Conservation (phyloP, 176 grass and related monocot species). For the Chloris gayana region DNA sequence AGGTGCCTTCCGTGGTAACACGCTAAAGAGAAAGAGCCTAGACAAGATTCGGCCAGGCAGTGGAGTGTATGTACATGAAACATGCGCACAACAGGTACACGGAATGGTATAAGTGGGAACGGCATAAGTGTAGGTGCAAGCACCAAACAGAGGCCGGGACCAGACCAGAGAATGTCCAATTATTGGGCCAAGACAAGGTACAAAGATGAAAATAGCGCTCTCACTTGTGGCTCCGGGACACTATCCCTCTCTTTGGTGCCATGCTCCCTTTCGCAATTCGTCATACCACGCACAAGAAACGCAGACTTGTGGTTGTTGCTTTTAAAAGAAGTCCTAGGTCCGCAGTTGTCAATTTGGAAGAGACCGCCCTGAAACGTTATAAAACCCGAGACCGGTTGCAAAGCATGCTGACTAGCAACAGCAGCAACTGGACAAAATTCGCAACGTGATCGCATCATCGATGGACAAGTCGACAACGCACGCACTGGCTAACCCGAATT, state of each 20-base stretch:
- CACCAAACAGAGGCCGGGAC: conserved; percentile 32
- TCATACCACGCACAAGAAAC: conserved; percentile 7
- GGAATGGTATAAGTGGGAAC: conserved; percentile 20
- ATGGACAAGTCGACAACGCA: conserved; percentile 6
- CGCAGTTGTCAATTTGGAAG: conserved; percentile 36
- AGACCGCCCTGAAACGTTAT: background rate
- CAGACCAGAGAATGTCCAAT: conserved; percentile 46
- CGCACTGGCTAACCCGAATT: conserved; percentile 11
- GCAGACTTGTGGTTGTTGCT: background rate
- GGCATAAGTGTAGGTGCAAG: conserved; percentile 23
- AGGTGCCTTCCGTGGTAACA: conserved; percentile 24
- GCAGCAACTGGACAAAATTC: conserved; percentile 26
- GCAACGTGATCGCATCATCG: conserved; percentile 29
- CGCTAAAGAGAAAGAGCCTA: conserved; percentile 19
- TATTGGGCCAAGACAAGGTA: conserved; percentile 26
- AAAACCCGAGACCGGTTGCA: conserved; percentile 11
- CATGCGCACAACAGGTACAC: background rate
- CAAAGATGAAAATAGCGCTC: conserved; percentile 14
- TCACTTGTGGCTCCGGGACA: background rate
- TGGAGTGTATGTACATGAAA: conserved; percentile 22
- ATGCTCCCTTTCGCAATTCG: background rate
- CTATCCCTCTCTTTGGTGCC: background rate
- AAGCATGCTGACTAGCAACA: conserved; percentile 31
- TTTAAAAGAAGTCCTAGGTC: background rate
- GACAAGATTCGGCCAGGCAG: conserved; percentile 28